Conservation (phyloP, 805 yeast genomes). For the Sugiyamaella americana region DNA sequence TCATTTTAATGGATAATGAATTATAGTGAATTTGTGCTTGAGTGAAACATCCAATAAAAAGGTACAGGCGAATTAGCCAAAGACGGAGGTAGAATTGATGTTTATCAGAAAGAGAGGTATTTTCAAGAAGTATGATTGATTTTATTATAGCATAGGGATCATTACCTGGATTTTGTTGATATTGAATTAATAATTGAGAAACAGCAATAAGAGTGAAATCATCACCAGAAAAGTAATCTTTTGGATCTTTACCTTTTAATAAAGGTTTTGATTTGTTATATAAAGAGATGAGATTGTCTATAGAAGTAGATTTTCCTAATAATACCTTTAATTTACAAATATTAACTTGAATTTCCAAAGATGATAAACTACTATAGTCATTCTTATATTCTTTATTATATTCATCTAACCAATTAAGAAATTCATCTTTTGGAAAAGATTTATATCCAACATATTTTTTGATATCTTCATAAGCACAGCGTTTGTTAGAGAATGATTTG, state of each 20-base stretch:
- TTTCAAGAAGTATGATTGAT: conserved; percentile 52
- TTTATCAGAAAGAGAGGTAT: conserved; percentile 49
- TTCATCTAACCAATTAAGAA: conserved; percentile 17
- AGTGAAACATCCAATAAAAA: conserved; percentile 48
- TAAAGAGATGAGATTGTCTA: conserved; percentile 32
- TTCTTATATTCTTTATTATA: conserved; percentile 18
- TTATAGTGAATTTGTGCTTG: conserved; percentile 49
- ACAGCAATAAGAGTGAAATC: conserved; percentile 58
- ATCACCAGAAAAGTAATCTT: conserved; percentile 68
- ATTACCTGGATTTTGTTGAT: no score
- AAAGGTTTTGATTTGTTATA: conserved; percentile 38
- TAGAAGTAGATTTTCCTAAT: conserved; percentile 17
- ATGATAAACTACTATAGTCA: no score
- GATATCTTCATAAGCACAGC: conserved; percentile 62
- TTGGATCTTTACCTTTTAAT: conserved; percentile 40
- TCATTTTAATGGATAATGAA: conserved; percentile 56
- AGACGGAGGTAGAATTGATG: conserved; percentile 65
- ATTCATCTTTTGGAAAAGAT: conserved; percentile 22
- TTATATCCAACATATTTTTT: conserved; percentile 28
- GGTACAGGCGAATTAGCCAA: conserved; percentile 65
- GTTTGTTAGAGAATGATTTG: conserved; percentile 44
- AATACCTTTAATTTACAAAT: conserved; percentile 44
- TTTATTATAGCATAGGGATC: conserved; percentile 31
- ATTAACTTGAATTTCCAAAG: conserved; percentile 33
- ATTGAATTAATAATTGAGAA: conserved; percentile 33